Conservation (phyloP, 176 grass and related monocot species). For the Echinochloa phyllopogon region DNA sequence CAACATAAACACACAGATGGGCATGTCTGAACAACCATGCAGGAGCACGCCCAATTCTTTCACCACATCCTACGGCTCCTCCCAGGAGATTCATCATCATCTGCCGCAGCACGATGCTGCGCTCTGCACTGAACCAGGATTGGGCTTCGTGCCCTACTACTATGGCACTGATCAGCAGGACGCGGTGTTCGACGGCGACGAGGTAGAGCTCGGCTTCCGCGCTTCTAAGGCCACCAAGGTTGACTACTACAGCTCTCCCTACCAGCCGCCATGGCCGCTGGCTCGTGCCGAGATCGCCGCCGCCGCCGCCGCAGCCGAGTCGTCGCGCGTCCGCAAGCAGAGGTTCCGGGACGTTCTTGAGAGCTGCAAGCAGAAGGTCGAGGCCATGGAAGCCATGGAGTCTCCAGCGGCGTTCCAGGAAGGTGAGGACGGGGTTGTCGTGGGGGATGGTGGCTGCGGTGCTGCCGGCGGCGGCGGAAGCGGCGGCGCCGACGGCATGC, state of each 20-base stretch:
- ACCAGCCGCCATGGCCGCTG: slow-evolving; percentile 35
- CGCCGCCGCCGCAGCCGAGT: slow-evolving; percentile 17
- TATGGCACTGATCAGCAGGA: slow-evolving; percentile 29
- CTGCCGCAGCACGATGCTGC: slow-evolving; percentile 30
- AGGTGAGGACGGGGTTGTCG: not conserved
- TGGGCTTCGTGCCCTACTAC: slow-evolving; percentile 30
- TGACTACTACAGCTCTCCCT: slow-evolving; percentile 54
- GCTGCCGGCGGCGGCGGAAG: not conserved
- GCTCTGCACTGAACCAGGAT: slow-evolving; percentile 22
- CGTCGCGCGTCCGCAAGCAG: slow-evolving; percentile 51
- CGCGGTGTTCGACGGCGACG: slow-evolving; percentile 39
- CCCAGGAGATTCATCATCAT: slow-evolving; percentile 6
- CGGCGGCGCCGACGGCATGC: slow-evolving; percentile 49
- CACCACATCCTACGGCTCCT: not conserved
- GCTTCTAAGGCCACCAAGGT: slow-evolving; percentile 42
- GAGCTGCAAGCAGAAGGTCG: slow-evolving; percentile 72
- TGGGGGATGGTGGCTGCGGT: not conserved
- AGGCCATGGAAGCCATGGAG: slow-evolving; percentile 56
- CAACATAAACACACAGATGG: slow-evolving; percentile 16
- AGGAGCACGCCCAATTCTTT: not conserved
- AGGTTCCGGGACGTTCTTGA: slow-evolving; percentile 53
- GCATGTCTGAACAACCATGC: slow-evolving; percentile 24
- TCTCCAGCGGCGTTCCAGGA: slow-evolving; percentile 12
- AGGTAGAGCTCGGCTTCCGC: slow-evolving; percentile 32
- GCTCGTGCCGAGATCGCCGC: slow-evolving; percentile 5